Evolutionary conservation across 306 rosid species (phyloP), one percentile per base, ranked within the genome.

Genomic region (Lithocarpus polystachyus): DNA sequence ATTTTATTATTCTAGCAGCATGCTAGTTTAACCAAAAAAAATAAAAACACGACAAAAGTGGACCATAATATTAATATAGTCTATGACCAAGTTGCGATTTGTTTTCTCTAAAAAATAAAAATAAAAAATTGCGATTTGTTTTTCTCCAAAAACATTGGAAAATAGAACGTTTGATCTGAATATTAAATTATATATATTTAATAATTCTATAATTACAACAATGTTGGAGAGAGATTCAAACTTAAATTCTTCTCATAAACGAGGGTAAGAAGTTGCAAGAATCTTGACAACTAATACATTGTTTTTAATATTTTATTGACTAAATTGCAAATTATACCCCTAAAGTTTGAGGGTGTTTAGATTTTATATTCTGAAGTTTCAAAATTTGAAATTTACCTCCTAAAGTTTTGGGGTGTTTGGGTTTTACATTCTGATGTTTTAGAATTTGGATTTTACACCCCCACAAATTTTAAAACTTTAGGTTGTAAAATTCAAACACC

Each of bases 331-430:
- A 40, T 8, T 40, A 40, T 8, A 40, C 11, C 3, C 1, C 3
- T 40, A 40, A 40, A 40, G 0, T 40, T 40, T 40, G 1, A 40
- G 11, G 0, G 12, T 40, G 12, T 8, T 40, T 40, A 0, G 0
- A 8, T 7, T 37, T 37, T 37, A 37, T 0, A 37, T 2, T 3
- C 0, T 8, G 0, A 37, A 1, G 0, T 7, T 37, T 37, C 0
- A 37, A 0, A 8, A 7, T 37, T 37, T 7, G 2, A 7, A 37
- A 1, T 37, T 37, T 37, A 7, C 2, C 2, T 8, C 0, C 0
- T 1, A 37, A 37, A 7, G 11, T 37, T 37, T 35, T 2, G 1
- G 2, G 0, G 2, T 37, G 1, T 7, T 37, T 7, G 3, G 0
- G 0, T 37, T 37, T 37, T 37, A 7, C 0, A 37, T 1, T 2